Percentiles rank a stretch among this genome's conserved stretches.
phyloP scores from a whole-genome alignment of 345 rosid species.

The Pugionium dolabratum region DNA sequence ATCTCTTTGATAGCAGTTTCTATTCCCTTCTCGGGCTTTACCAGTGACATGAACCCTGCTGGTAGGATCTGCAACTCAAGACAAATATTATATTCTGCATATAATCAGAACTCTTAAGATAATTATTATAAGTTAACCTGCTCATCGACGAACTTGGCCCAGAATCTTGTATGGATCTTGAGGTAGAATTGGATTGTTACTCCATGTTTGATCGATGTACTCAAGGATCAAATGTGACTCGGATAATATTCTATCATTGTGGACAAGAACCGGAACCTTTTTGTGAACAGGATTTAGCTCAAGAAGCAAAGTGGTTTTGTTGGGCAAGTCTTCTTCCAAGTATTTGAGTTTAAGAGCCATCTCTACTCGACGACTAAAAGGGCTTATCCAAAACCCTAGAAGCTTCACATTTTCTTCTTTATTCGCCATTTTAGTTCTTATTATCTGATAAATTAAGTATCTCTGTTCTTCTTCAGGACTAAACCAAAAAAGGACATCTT shows the following conservation, averaged over 20 bases:
- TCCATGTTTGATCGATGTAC: slow-evolving; percentile 54
- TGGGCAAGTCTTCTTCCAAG: slow-evolving; percentile 38
- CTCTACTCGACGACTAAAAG: slow-evolving; percentile 43
- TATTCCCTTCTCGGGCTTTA: slow-evolving; percentile 24
- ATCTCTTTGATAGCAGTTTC: slow-evolving; percentile 34
- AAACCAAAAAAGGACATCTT: no score
- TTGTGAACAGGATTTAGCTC: slow-evolving; percentile 46
- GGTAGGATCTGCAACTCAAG: slow-evolving; percentile 15
- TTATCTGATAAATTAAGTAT: neutral
- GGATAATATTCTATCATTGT: slow-evolving; percentile 40
- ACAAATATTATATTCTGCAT: no score
- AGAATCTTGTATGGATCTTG: slow-evolving; percentile 30
- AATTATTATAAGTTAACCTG: slow-evolving; percentile 14
- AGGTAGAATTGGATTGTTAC: slow-evolving; percentile 43
- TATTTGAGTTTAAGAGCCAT: slow-evolving; percentile 49
- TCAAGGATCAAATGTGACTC: slow-evolving; percentile 47
- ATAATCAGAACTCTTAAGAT: neutral
- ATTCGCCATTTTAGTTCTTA: slow-evolving; percentile 23
- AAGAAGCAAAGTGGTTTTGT: slow-evolving; percentile 34
- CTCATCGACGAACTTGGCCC: slow-evolving; percentile 46
- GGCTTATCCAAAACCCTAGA: slow-evolving; percentile 44
- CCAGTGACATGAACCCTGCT: slow-evolving; percentile 16
- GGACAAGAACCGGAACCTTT: slow-evolving; percentile 50
- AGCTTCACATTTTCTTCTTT: slow-evolving; percentile 46
- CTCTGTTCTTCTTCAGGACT: no score